Percentiles rank a stretch among this genome's conserved stretches.
phyloP scores from a whole-genome alignment of 2,329 filamentous ascomycete species.

The Cadophora gregata region DNA sequence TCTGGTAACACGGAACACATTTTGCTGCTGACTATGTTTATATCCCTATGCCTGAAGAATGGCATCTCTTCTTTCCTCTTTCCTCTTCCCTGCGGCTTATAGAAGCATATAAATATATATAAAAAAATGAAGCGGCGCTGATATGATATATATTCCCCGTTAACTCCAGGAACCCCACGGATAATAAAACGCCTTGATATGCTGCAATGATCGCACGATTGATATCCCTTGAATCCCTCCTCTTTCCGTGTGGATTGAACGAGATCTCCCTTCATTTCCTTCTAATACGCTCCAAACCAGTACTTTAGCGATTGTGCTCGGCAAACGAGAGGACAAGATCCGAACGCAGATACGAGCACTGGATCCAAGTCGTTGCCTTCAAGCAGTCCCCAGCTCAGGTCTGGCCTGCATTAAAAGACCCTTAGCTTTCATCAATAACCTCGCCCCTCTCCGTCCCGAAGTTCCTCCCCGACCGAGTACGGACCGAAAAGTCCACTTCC shows the following conservation, averaged over 20 bases:
- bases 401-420: not conserved
- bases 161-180: not conserved
- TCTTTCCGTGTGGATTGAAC: slow-evolving; percentile 14
- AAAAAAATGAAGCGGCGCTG: slow-evolving; percentile 26
- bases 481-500: slow-evolving; percentile 2
- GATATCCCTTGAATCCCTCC: slow-evolving; percentile 1
- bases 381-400: not conserved
- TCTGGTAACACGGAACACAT: not conserved
- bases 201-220: not conserved
- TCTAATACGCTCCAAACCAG: not conserved
- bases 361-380: not conserved
- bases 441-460: slow-evolving; percentile 1
- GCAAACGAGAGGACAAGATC: not conserved
- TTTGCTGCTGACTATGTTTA: slow-evolving; percentile 4
- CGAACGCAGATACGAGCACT: not conserved
- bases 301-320: not conserved
- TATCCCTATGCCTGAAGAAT: slow-evolving; percentile 3
- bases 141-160: slow-evolving; percentile 23
- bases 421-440: not conserved
- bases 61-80: not conserved
- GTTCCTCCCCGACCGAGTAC: slow-evolving; percentile 7
- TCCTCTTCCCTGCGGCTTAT: not conserved
- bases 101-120: not conserved
- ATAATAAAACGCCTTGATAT: slow-evolving; percentile 1
- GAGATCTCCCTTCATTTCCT: not conserved